Conservation (phyloP, 306 rosid species). For the Cicer judaicum region DNA sequence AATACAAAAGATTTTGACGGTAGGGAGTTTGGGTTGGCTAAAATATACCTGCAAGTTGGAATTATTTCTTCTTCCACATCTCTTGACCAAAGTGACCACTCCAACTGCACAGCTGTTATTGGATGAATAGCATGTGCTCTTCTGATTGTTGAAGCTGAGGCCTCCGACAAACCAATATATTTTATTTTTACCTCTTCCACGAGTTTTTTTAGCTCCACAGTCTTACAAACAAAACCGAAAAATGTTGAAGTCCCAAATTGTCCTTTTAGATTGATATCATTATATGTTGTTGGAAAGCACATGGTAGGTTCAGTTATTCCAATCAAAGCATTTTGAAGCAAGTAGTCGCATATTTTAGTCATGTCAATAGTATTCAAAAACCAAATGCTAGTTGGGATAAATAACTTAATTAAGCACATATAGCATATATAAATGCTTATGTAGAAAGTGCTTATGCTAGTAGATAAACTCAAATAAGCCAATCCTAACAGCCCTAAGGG, state of each 20-base stretch:
- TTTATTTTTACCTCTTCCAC: slow-evolving; percentile 71
- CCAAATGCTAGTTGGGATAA: too few relatives aligned
- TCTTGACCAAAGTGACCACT: slow-evolving; percentile 69
- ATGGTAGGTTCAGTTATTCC: not conserved
- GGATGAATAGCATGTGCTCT: slow-evolving; percentile 83
- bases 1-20: too few relatives aligned
- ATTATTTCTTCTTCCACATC: slow-evolving; percentile 65
- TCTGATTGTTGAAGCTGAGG: slow-evolving; percentile 73
- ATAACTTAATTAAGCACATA: too few relatives aligned
- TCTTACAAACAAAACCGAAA: slow-evolving; percentile 38
- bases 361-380: too few relatives aligned
- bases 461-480: too few relatives aligned
- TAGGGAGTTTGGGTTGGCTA: not conserved
- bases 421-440: too few relatives aligned
- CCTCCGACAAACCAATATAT: slow-evolving; percentile 70
- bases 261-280: not conserved
- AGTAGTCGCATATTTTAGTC: not conserved
- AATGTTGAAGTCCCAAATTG: not conserved
- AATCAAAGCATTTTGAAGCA: not conserved
- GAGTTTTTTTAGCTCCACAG: slow-evolving; percentile 68
- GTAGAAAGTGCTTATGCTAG: too few relatives aligned
- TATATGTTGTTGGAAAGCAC: not conserved
- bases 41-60: slow-evolving; percentile 64
- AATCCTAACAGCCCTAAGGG: too few relatives aligned
- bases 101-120: slow-evolving; percentile 66